These are phyloP conservation scores for Fonsecaea pedrosoi DNA, from an alignment of 2,329 filamentous ascomycete genomes.

Conservation along the genomic window DNA sequence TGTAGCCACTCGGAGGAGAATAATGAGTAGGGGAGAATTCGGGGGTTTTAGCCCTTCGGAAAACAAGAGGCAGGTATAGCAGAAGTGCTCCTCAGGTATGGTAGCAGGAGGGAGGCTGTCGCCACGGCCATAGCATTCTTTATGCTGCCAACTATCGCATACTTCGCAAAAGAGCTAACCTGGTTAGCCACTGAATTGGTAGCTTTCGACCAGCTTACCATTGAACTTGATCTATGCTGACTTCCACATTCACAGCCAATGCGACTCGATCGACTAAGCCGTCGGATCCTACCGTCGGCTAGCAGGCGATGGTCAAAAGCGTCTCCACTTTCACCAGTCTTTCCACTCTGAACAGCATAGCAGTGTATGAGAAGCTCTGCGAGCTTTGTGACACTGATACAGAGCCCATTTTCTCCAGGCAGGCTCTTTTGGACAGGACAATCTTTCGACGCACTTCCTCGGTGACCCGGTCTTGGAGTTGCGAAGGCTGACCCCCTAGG, in stretches of 20 bases:
- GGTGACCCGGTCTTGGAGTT: background rate
- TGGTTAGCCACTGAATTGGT: conserved; percentile 7
- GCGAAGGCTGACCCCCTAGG: background rate
- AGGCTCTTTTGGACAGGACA: background rate
- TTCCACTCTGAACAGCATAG: conserved; percentile 24
- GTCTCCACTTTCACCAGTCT: conserved; percentile 1
- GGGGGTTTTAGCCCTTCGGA: conserved; percentile 4
- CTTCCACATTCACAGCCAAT: conserved; percentile 32
- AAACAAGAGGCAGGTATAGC: conserved; percentile 33
- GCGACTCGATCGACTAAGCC: conserved; percentile 9
- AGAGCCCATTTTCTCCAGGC: background rate
- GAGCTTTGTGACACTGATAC: conserved; percentile 20
- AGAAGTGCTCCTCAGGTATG: conserved; percentile 21
- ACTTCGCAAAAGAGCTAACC: conserved; percentile 27
- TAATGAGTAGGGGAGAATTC: conserved; percentile 19
- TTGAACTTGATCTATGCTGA: conserved; percentile 3
- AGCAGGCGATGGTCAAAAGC: conserved; percentile 25
- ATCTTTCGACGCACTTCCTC: background rate
- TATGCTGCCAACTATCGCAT: conserved; percentile 32
- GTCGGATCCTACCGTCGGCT: conserved; percentile 20
- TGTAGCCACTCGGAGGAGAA: conserved; percentile 19
- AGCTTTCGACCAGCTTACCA: conserved; percentile 16
- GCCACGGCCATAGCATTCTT: conserved; percentile 30
- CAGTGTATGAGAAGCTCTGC: conserved; percentile 30
- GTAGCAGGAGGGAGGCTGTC: background rate